Evolutionary conservation across 2,329 filamentous ascomycete species (phyloP).

Genomic region (Podosphaera fusca): DNA sequence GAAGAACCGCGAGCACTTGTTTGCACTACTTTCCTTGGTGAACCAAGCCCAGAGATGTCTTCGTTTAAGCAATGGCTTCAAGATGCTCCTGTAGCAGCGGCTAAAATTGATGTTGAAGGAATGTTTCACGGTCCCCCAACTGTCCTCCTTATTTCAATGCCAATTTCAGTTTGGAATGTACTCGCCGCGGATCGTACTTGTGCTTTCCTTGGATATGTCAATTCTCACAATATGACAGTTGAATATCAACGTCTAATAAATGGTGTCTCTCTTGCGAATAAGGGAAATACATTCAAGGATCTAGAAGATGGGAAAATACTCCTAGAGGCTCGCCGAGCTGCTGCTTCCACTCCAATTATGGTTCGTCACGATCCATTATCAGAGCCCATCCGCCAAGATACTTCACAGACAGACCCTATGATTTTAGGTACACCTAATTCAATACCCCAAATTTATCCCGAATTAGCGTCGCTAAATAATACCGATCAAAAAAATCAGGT

Average conservation of each 20-base stretch:
- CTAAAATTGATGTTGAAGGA: slow-evolving; percentile 38
- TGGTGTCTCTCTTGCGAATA: slow-evolving; percentile 18
- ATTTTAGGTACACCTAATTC: slow-evolving; percentile 11
- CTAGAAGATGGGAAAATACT: slow-evolving; percentile 33
- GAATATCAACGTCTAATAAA: slow-evolving; percentile 36
- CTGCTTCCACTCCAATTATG: slow-evolving; percentile 16
- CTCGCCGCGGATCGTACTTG: slow-evolving; percentile 45
- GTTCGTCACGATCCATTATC: slow-evolving; percentile 18
- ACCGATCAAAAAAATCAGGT: slow-evolving; percentile 23
- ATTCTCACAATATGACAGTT: slow-evolving; percentile 42
- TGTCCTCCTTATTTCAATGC: slow-evolving; percentile 43
- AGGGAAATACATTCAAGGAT: slow-evolving; percentile 25
- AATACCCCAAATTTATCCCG: slow-evolving; percentile 11
- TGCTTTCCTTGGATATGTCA: slow-evolving; percentile 40
- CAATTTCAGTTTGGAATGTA: slow-evolving; percentile 36
- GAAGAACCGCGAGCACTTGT: slow-evolving; percentile 40
- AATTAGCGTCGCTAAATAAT: slow-evolving; percentile 8
- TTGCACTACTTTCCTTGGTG: slow-evolving; percentile 42
- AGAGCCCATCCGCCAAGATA: slow-evolving; percentile 6
- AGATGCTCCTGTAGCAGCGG: slow-evolving; percentile 29
- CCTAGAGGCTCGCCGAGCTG: slow-evolving; percentile 20
- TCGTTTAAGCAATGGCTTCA: slow-evolving; percentile 45
- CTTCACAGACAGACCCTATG: slow-evolving; percentile 9
- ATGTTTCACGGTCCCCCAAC: slow-evolving; percentile 46
- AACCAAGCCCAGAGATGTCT: slow-evolving; percentile 40